Evolutionary conservation across 2,329 filamentous ascomycete genomes (phyloP), one percentile per base, ranked within the genome.

Genomic region (Didymella segeticola): DNA sequence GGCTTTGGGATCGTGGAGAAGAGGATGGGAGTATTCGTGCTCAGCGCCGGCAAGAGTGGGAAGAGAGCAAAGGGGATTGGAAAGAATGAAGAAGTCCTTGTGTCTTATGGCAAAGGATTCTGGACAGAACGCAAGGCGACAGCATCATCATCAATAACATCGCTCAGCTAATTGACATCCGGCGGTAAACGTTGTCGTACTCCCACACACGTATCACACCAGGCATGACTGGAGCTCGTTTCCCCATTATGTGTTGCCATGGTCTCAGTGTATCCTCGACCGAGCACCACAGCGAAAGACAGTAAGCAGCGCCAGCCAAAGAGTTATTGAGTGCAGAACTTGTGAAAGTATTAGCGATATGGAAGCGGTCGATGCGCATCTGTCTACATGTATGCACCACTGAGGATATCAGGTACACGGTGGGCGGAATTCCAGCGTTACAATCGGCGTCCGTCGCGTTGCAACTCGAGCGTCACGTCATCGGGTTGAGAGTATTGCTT

Each of bases 101-200:
- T 83, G n/a, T 81, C 75, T 60, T 83, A 83, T 62, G 81, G 81
- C 25, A 82, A 82, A 62, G 79, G 78, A 0, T 81, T 80, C 50
- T 81, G 79, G 79, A 72, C 68, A 51, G 74, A 76, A 60, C 71
- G 75, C 26, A 57, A 64, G 26, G 27, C 38, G 15, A 17, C 42
- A 25, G 52, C 53, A 48, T 43, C 37, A 33, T 61, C 38, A 61
- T 20, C 8, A 8, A 15, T 14, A 12, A 30, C 10, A 31, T 6
- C n/a, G 10, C 26, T n/a, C 2, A 11, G 12, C 36, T 10, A 15
- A 36, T 17, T 19, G 22, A 37, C 26, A 4, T 22, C 22, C 3
- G 10, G 12, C 1, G 17, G 9, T n/a, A 17, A 2, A 27, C 11
- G 12, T 11, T 12, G 8, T 22, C 17, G 5, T 6, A 14, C 8